Conservation (phyloP, 768 basidiomycete species). For the Dacryopinax primogenitus region DNA sequence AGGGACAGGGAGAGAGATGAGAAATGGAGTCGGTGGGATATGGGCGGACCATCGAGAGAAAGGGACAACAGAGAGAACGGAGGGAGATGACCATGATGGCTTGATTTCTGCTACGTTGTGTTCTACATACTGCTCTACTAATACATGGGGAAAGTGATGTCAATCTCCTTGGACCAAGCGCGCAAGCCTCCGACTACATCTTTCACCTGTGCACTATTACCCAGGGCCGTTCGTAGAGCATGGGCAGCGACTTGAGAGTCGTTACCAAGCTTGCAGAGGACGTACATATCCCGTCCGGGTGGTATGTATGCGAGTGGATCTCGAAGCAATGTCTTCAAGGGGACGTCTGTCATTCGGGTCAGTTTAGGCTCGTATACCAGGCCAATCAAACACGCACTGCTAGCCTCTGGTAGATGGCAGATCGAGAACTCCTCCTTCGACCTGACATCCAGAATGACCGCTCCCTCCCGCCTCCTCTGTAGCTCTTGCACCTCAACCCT, state of each 20-base stretch:
- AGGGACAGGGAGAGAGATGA: neutral
- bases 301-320: slow-evolving; percentile 42
- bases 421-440: slow-evolving; percentile 72
- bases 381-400: slow-evolving; percentile 38
- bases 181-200: slow-evolving; percentile 73
- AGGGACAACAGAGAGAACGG: neutral
- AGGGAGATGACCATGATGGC: neutral
- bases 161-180: slow-evolving; percentile 66
- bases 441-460: slow-evolving; percentile 62
- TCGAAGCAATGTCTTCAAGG: slow-evolving; percentile 49
- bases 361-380: neutral
- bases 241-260: slow-evolving; percentile 82
- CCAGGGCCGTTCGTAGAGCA: slow-evolving; percentile 32
- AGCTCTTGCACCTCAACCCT: slow-evolving; percentile 3
- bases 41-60: neutral
- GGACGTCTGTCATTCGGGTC: slow-evolving; percentile 45
- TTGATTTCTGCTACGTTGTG: slow-evolving; percentile 7
- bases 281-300: slow-evolving; percentile 31
- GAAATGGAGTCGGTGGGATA: neutral
- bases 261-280: slow-evolving; percentile 82
- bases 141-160: slow-evolving; percentile 69
- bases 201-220: slow-evolving; percentile 29
- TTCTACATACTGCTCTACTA: slow-evolving; percentile 23
- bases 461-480: slow-evolving; percentile 17
- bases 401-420: slow-evolving; percentile 60